A percentile compares a stretch with the other conserved stretches of the same genome.
These are phyloP conservation scores for Hsuehochloa calcarea DNA, from an alignment of 176 grass and related monocot genomes.

Conservation along the genomic window DNA sequence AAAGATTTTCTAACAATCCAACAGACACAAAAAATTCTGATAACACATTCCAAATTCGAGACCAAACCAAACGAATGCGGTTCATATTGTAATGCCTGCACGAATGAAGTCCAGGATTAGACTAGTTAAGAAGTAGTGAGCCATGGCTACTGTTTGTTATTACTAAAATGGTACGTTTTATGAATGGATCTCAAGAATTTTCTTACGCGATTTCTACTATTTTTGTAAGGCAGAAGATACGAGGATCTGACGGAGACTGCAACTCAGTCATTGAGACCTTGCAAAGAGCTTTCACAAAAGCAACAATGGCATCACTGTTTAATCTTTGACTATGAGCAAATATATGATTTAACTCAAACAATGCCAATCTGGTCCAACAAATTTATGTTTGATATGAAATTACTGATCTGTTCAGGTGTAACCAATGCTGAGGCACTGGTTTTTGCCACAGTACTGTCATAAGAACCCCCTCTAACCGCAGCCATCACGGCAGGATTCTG, in stretches of 20 bases:
- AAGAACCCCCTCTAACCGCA: conserved; percentile 88
- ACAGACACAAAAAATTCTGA: conserved; percentile 97
- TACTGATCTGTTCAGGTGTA: conserved; percentile 89
- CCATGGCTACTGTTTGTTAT: conserved; percentile 21
- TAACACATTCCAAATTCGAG: conserved; percentile 88
- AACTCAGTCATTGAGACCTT: conserved; percentile 94
- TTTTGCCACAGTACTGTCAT: conserved; percentile 79
- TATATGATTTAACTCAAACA: conserved; percentile 96
- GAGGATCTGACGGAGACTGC: conserved; percentile 84
- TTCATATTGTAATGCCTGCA: conserved; percentile 97
- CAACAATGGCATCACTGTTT: conserved; percentile 94
- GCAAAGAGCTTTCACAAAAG: conserved; percentile 98
- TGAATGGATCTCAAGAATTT: conserved; percentile 23
- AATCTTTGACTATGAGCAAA: conserved; percentile 97
- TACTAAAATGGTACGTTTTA: conserved; percentile 19
- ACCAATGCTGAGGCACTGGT: conserved; percentile 60
- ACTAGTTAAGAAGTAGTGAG: conserved; percentile 8
- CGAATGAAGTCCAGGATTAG: conserved; percentile 37
- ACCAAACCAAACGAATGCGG: conserved; percentile 93
- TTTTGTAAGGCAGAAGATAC: conserved; percentile 99
- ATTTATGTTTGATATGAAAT: conserved; percentile 91
- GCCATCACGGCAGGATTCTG: conserved; percentile 94
- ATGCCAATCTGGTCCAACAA: conserved; percentile 93
- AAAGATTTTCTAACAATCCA: conserved; percentile 89
- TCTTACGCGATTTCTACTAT: conserved; percentile 97